phyloP scores from a whole-genome alignment of 2,329 filamentous ascomycete genomes.

The Fusarium cicatricum region DNA sequence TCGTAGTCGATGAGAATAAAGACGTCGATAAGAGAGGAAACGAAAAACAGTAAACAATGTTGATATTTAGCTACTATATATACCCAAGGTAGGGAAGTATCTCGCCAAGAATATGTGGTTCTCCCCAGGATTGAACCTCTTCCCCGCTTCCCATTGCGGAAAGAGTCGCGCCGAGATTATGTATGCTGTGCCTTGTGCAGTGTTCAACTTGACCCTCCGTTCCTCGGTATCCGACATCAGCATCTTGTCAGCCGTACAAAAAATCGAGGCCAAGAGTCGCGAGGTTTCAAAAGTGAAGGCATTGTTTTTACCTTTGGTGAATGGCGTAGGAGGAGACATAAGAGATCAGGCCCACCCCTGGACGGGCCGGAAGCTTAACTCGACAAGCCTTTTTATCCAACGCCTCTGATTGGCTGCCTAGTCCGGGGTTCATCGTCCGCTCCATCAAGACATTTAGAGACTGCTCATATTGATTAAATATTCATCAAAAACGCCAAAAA shows the following conservation, averaged over 20 bases:
- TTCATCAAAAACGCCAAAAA: too few relatives aligned
- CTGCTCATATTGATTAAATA: neutral
- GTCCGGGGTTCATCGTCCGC: constrained; percentile 1
- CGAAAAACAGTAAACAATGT: too few relatives aligned
- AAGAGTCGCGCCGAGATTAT: neutral
- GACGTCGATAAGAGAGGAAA: too few relatives aligned
- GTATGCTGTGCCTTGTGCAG: constrained; percentile 3
- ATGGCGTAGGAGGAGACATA: too few relatives aligned
- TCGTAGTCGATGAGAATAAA: too few relatives aligned
- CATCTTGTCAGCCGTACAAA: too few relatives aligned
- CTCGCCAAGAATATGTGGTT: too few relatives aligned
- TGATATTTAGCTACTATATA: too few relatives aligned
- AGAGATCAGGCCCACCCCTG: neutral
- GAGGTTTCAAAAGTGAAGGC: neutral
- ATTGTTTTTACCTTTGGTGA: too few relatives aligned
- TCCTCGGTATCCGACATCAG: too few relatives aligned
- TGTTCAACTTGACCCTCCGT: neutral
- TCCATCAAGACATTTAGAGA: neutral
- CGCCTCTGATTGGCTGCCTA: constrained; percentile 4
- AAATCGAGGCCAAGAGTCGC: too few relatives aligned
- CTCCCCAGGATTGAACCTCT: neutral
- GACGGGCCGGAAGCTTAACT: constrained; percentile 12
- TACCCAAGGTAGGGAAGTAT: too few relatives aligned
- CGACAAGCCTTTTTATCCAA: neutral
- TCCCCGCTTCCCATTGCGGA: neutral